Base-by-base conservation (phyloP, 345 rosid genomes). In the Linum trigynum region DNA sequence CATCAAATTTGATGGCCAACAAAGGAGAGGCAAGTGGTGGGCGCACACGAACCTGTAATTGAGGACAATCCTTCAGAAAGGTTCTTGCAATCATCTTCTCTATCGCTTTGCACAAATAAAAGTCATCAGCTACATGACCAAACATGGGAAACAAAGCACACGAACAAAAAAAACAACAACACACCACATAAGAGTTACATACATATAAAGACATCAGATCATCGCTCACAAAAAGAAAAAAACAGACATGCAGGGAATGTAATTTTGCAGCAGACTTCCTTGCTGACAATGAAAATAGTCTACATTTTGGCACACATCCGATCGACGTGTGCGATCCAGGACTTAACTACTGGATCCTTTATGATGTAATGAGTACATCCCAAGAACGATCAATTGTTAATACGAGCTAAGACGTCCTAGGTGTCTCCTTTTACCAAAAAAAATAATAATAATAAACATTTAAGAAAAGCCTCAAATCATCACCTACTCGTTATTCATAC, bases 41-140 rank as follows among this genome's bases (percentile, higher is more conserved):
- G 50, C 35, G 0, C 37, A 65, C 53, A 45, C 64, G 61, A 80
- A 92, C 96, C 96, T 89, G 98, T 82, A 56, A 92, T 69, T 2
- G 87, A 66, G 55, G 85, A 68, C 32, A 73, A 77, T 51, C 76
- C 85, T 69, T 81, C 88, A 15, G 75, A 66, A 43, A 80, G 79
- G 78, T 74, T 72, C 77, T 85, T 81, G 64, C 12, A 43, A 51
- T 78, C 77, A 72, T 82, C 90, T 77, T 80, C 85, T 72, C 64
- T 84, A 74, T 76, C 88, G 86, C 98, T 92, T 76, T 73, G 72
- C 62, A 73, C 65, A 70, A 69, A 65, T 53, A 79, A 69, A 76
- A 71, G 63, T 56, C 65, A 76, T 80, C 71, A 83, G 83, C 63
- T 65, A 37, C 65, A 63, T 61, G 61, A 71, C 65, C 66, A 55